Evolutionary conservation across 805 yeast genomes (phyloP), one percentile per base, ranked within the genome.

Genomic region (Candida nanaspora): DNA sequence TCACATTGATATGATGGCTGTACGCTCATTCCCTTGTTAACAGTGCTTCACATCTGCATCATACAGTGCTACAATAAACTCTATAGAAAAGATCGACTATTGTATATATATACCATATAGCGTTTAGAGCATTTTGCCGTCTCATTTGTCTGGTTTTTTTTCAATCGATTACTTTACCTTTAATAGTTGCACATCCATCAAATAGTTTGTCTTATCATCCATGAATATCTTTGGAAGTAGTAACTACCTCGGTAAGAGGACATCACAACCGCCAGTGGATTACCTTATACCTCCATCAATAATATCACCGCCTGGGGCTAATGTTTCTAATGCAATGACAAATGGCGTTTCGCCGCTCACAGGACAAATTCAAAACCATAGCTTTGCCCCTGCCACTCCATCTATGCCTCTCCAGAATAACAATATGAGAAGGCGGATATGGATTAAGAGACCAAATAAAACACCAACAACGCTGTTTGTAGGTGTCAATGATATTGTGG

Each of bases 401-500:
- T 8, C 35, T n/a, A 21, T 21, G 16, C 19, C 20, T 33, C 30
- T 30, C 31, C 20, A 9, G 35, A 27, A 6, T 20, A 14, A 11
- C 46, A 48, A n/a, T 19, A 5, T 9, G 18, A 45, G 53, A 33
- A 61, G 65, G 47, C 54, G 86, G 38, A 69, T 79, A 1, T 79
- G 86, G 86, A 73, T 79, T 6, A 69, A 60, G 40, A 59, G 70
- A 32, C 62, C 66, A 0, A 59, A 62, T 19, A 76, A 76, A 2
- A 70, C 69, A 15, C 84, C 97, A 3, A 86, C 96, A 0, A 75
- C 94, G 1, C 61, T 89, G 6, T 56, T 68, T 43, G 82, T 85
- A 16, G 66, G 68, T 15, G 76, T 76, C 25, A 55, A 59, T 18
- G 91, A 85, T 53, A 70, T 88, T 1, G 72, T 89, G 5, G 98